Percentiles rank a stretch among this genome's conserved stretches.
phyloP scores from a whole-genome alignment of 768 basidiomycete species.

The Rhodotorula taiwanensis region DNA sequence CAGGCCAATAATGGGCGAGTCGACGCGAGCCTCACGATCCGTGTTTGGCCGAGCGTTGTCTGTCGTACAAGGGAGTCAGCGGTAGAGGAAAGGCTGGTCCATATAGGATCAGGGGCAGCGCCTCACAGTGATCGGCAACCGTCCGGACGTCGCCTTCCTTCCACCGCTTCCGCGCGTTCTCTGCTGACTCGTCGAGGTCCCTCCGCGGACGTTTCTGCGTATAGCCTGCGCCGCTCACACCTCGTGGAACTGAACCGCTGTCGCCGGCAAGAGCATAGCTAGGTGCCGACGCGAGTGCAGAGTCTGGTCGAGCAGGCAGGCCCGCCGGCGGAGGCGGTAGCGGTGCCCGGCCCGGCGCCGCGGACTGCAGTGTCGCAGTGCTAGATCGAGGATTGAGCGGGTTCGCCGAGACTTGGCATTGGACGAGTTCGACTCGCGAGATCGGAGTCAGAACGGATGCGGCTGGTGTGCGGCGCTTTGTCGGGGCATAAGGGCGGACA shows the following conservation, averaged over 20 bases:
- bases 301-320: slow-evolving; percentile 10
- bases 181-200: neutral
- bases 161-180: neutral
- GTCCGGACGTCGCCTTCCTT: slow-evolving; percentile 15
- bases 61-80: neutral
- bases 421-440: slow-evolving; percentile 55
- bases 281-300: neutral
- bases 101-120: neutral
- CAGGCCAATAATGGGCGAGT: slow-evolving; percentile 91
- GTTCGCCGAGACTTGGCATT: slow-evolving; percentile 44
- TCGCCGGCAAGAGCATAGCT: too few species aligned
- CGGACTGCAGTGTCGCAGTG: neutral
- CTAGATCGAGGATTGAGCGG: slow-evolving; percentile 8
- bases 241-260: too few species aligned
- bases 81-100: neutral
- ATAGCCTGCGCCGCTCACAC: too few species aligned
- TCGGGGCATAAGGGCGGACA: slow-evolving; percentile 14
- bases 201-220: neutral
- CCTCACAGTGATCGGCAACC: slow-evolving; percentile 33
- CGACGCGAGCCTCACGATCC: slow-evolving; percentile 70
- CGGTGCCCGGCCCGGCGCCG: neutral
- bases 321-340: neutral
- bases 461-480: slow-evolving; percentile 23
- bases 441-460: slow-evolving; percentile 46
- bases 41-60: slow-evolving; percentile 92